Conservation (phyloP, 768 basidiomycete genomes). For the Leccinum uliginosum region DNA sequence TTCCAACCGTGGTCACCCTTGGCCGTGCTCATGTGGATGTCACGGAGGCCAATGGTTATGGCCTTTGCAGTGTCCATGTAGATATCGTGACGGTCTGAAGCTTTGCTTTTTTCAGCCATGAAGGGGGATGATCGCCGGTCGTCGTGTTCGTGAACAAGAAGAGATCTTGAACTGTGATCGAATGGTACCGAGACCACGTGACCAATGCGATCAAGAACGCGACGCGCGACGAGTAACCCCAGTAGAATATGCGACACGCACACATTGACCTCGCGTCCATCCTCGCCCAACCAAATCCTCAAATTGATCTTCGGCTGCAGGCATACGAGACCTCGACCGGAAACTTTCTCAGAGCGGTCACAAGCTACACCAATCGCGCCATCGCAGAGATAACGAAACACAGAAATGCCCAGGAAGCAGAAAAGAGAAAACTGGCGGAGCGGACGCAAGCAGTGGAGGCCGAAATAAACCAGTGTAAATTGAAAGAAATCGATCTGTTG, state of each 20-base stretch:
- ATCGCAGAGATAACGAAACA: conserved; percentile 66
- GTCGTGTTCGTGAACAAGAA: too few relatives aligned
- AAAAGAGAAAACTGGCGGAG: conserved; percentile 61
- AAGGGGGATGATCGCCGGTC: not conserved
- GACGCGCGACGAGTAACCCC: too few relatives aligned
- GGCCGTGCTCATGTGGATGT: conserved; percentile 64
- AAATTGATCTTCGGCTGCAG: conserved; percentile 59
- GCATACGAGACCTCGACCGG: conserved; percentile 62
- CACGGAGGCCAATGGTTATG: conserved; percentile 40
- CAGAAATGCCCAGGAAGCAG: conserved; percentile 54
- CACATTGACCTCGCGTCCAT: conserved; percentile 61
- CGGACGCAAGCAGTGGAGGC: conserved; percentile 57
- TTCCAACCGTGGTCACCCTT: conserved; percentile 42
- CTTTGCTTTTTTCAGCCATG: conserved; percentile 14
- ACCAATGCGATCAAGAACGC: conserved; percentile 10
- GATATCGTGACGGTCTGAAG: conserved; percentile 45
- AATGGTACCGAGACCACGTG: conserved; percentile 20
- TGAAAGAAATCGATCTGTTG: conserved; percentile 75
- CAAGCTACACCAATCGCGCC: conserved; percentile 67
- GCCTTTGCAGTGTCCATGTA: conserved; percentile 81
- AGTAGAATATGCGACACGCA: conserved; percentile 29
- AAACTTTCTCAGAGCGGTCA: conserved; percentile 69
- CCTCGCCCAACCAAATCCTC: conserved; percentile 51
- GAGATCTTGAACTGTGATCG: not conserved
- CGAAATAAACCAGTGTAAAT: conserved; percentile 72